These are phyloP conservation scores for Ascoidea rubescens DNA, from an alignment of 805 yeast genomes.

Conservation along the genomic window DNA sequence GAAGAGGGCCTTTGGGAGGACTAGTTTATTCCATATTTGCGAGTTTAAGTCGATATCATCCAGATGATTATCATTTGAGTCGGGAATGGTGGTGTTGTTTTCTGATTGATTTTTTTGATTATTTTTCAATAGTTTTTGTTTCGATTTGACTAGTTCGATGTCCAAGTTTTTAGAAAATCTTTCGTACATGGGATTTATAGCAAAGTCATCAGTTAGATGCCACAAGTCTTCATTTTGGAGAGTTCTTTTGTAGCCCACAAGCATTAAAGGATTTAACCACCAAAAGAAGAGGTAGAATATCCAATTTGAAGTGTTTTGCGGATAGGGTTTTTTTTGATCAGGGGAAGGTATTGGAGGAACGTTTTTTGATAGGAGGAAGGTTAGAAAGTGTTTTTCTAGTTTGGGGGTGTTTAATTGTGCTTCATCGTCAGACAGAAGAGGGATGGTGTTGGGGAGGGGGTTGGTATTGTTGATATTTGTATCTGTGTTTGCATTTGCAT, in stretches of 20 bases:
- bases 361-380: conserved; percentile 20
- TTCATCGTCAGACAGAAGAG: not conserved
- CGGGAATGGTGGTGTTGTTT: conserved; percentile 13
- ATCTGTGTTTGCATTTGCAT: too few relatives aligned
- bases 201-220: conserved; percentile 26
- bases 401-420: not conserved
- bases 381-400: conserved; percentile 22
- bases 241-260: conserved; percentile 60
- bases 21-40: conserved; percentile 19
- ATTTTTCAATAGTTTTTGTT: conserved; percentile 16
- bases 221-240: conserved; percentile 50
- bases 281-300: conserved; percentile 36
- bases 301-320: conserved; percentile 21
- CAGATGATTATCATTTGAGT: conserved; percentile 21
- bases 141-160: conserved; percentile 19
- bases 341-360: conserved; percentile 41
- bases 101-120: conserved; percentile 16
- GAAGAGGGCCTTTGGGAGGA: conserved; percentile 30
- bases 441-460: too few relatives aligned
- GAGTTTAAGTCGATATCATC: conserved; percentile 24
- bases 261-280: conserved; percentile 56
- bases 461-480: too few relatives aligned
- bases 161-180: conserved; percentile 23
- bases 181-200: conserved; percentile 26
- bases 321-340: conserved; percentile 34